Conservation (phyloP, 2,329 filamentous ascomycete genomes). For the Ambrosiella xylebori region DNA sequence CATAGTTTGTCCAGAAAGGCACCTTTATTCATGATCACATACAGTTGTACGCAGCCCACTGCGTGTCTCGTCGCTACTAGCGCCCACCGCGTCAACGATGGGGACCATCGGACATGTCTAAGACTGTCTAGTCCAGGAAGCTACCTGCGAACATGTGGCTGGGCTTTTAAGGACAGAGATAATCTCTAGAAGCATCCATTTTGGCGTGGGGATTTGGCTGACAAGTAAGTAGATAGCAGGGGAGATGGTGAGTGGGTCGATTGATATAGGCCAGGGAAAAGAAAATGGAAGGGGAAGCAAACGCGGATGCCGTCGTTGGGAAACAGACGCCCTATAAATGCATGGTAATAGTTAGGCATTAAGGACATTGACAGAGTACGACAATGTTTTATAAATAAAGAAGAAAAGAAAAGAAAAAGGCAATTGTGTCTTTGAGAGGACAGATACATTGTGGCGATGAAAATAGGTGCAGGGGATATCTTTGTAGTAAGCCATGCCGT, state of each 20-base stretch:
- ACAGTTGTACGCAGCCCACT: not conserved
- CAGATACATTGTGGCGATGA: not conserved
- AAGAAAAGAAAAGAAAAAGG: too few species aligned
- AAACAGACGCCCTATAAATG: too few species aligned
- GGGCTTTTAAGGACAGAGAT: not conserved
- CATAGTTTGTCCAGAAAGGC: not conserved
- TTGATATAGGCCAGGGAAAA: too few species aligned
- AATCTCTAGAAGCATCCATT: not conserved
- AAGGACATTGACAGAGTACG: too few species aligned
- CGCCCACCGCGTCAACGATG: not conserved
- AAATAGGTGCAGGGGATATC: not conserved
- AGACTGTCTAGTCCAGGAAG: not conserved
- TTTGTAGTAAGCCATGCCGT: not conserved
- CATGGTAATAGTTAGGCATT: too few species aligned
- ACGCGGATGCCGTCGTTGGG: too few species aligned
- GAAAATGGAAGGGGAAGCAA: too few species aligned
- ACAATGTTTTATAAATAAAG: too few species aligned
- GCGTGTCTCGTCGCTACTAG: not conserved
- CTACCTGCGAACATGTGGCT: too few species aligned
- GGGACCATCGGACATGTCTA: not conserved
- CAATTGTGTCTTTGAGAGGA: not conserved
- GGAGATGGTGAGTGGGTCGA: too few species aligned
- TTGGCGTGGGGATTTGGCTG: not conserved
- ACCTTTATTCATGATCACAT: not conserved
- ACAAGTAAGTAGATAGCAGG: too few species aligned